A percentile compares a stretch with the other conserved stretches of the same genome.
phyloP scores from a whole-genome alignment of 306 rosid species.

The Medicago truncatula region MtrunA17r5.0-ANR NC_053047.1:2920501-2921000 shows the following conservation, averaged over 20 bases:
- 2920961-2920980: not conserved
- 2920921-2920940: slow-evolving; percentile 9
- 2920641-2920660: too few species aligned
- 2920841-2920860: not conserved
- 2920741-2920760: not conserved
- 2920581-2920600: too few species aligned
- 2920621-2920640: too few species aligned
- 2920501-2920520: too few species aligned
- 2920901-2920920: not conserved
- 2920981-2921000: too few species aligned
- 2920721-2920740: not conserved
- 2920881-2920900: slow-evolving; percentile 19
- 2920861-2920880: slow-evolving; percentile 36
- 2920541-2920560: too few species aligned
- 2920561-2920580: too few species aligned
- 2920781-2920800: not conserved
- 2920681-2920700: not conserved
- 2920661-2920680: too few species aligned
- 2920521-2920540: too few species aligned
- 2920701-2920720: not conserved
- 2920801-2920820: not conserved
- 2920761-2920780: slow-evolving; percentile 37
- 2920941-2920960: slow-evolving; percentile 6
- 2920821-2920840: not conserved
- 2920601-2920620: too few species aligned